Conservation (phyloP, 1,139 yeast genomes). For the Geotrichum candidum region DNA sequence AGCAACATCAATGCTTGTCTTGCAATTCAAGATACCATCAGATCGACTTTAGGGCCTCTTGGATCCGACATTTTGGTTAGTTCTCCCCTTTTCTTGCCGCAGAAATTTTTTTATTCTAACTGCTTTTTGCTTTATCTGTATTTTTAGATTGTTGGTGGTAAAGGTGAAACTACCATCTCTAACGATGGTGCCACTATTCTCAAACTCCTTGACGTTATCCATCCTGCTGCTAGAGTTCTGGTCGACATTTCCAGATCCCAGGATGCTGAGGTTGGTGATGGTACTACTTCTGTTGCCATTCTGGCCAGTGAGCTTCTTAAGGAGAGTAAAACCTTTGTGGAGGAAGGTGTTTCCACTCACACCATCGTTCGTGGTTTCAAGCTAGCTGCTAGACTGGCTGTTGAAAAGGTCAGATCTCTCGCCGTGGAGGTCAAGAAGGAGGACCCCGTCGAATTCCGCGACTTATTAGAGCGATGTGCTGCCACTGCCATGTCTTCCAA, state of each 20-base stretch:
- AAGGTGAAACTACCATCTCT: slow-evolving; percentile 87
- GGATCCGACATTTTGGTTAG: slow-evolving; percentile 77
- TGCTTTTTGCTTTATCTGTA: background rate
- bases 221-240: slow-evolving; percentile 93
- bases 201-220: slow-evolving; percentile 88
- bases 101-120: background rate
- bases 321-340: slow-evolving; percentile 84
- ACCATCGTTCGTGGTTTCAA: slow-evolving; percentile 83
- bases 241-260: slow-evolving; percentile 95
- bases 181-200: slow-evolving; percentile 97
- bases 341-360: slow-evolving; percentile 92
- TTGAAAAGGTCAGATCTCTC: slow-evolving; percentile 63
- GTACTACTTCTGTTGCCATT: slow-evolving; percentile 92
- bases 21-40: slow-evolving; percentile 92
- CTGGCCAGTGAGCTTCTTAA: slow-evolving; percentile 91
- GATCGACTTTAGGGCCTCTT: slow-evolving; percentile 93
- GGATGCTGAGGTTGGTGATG: slow-evolving; percentile 99
- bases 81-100: background rate
- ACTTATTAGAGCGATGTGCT: slow-evolving; percentile 85
- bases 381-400: slow-evolving; percentile 73
- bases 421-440: slow-evolving; percentile 52
- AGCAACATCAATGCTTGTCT: slow-evolving; percentile 94
- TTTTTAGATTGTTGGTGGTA: slow-evolving; percentile 56
- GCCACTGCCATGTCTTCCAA: slow-evolving; percentile 97
- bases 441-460: slow-evolving; percentile 50